Conservation (phyloP, 441 rosid genomes). For the Mallotus japonicus region DNA sequence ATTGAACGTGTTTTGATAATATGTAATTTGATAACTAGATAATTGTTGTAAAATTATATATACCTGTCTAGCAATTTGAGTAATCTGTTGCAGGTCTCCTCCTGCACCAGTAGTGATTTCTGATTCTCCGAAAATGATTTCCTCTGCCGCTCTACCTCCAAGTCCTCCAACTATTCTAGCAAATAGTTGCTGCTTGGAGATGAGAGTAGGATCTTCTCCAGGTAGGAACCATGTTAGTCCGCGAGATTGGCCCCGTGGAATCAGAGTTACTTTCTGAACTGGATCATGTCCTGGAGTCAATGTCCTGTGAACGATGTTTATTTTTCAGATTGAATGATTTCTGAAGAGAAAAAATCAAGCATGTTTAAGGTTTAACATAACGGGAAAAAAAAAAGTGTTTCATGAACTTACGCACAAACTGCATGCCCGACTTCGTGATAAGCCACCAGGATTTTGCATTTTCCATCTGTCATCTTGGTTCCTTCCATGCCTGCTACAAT, state of each 20-base stretch:
- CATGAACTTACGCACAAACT: conserved; percentile 53
- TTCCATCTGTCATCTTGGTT: conserved; percentile 70
- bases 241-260: conserved; percentile 75
- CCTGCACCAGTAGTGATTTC: conserved; percentile 76
- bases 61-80: conserved; percentile 71
- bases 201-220: conserved; percentile 56
- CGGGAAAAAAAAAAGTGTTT: neutral
- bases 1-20: neutral
- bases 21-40: neutral
- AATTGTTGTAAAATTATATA: neutral
- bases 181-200: conserved; percentile 58
- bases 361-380: neutral
- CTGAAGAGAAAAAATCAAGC: neutral
- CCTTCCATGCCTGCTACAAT: conserved; percentile 77
- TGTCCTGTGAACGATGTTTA: conserved; percentile 35
- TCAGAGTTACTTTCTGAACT: conserved; percentile 65
- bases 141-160: conserved; percentile 76
- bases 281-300: conserved; percentile 69
- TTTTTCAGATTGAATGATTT: neutral
- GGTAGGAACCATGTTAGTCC: conserved; percentile 76
- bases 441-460: conserved; percentile 60
- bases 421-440: conserved; percentile 78
- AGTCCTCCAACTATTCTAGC: conserved; percentile 75
- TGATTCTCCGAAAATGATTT: conserved; percentile 62
- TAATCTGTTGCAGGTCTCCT: conserved; percentile 63